Conservation (phyloP, 2,329 filamentous ascomycete genomes). For the Colletotrichum acutatum region DNA sequence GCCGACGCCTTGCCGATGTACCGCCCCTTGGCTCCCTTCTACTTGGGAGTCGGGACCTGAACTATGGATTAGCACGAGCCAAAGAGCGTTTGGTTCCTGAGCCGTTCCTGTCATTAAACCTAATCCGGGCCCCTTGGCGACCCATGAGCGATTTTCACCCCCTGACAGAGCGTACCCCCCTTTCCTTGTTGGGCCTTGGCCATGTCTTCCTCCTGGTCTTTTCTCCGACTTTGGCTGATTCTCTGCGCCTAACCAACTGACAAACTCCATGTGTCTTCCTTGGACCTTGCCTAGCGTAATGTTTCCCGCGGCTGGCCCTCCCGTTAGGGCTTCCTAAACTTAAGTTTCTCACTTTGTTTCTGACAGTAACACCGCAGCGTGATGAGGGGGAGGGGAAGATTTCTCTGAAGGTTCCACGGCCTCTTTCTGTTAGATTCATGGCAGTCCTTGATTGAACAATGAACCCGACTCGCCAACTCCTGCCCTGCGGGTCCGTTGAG, state of each 20-base stretch:
- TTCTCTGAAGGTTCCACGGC: slow-evolving; percentile 24
- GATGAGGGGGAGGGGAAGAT: not conserved
- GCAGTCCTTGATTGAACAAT: slow-evolving; percentile 26
- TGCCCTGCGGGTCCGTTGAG: slow-evolving; percentile 9
- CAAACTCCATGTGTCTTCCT: not conserved
- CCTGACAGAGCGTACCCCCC: slow-evolving; percentile 19
- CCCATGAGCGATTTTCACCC: slow-evolving; percentile 34
- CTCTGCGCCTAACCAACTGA: not conserved
- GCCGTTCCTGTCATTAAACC: slow-evolving; percentile 30
- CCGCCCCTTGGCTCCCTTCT: slow-evolving; percentile 7
- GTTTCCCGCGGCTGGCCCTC: not conserved
- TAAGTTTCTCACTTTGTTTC: slow-evolving; percentile 20
- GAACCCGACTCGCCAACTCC: not conserved
- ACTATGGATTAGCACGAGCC: not conserved
- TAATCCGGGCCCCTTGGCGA: slow-evolving; percentile 10
- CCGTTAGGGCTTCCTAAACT: not conserved
- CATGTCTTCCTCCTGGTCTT: slow-evolving; percentile 20
- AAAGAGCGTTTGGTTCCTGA: slow-evolving; percentile 33
- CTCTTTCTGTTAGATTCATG: slow-evolving; percentile 30
- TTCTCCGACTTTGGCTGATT: slow-evolving; percentile 5
- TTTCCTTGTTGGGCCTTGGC: slow-evolving; percentile 20
- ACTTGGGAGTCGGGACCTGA: not conserved
- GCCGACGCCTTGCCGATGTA: not conserved
- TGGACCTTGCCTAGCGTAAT: not conserved
- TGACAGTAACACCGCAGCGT: slow-evolving; percentile 6